Evolutionary conservation across 306 rosid genomes (phyloP), one percentile per base, ranked within the genome.

Genomic region (Styphnolobium japonicum): DNA sequence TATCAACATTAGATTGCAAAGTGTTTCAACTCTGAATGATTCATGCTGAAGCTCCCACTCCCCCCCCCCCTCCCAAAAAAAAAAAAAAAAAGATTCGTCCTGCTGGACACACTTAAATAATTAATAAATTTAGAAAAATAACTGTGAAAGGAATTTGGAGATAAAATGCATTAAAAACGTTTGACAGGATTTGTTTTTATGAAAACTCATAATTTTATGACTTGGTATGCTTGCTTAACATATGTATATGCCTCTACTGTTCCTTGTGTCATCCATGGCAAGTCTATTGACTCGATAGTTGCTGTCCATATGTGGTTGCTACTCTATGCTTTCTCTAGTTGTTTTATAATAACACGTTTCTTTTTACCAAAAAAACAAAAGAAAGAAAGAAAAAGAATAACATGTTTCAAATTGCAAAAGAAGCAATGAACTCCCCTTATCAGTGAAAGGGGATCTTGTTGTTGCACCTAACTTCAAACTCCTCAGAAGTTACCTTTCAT

Each of bases 391-490:
- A n/a, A n/a, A n/a, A 27, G 51, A 18, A 11, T 42, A 16, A 2
- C 18, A 14, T 62, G 16, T 73, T 73, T 31, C 58, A 42, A 18
- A 31, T 63, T 60, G 42, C 12, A 3, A 58, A 66, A 74, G 33
- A 66, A 67, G 58, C 63, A 31, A 55, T 34, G 1, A 15, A 45
- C 33, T 46, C 53, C 67, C 63, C 27, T 61, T 58, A 7, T 43
- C 46, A 71, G n/a, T 27, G 53, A 9, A 66, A 64, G n/a, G 33
- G 69, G 18, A 60, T 67, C 64, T 21, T 81, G 76, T 57, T 1
- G n/a, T 51, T 33, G 23, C 56, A 23, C 27, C 36, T 37, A 40
- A 34, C 33, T 48, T 21, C 27, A 52, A 70, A 51, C 66, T 63
- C 23, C 43, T 83, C 39, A 0, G 8, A 29, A 42, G 46, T 61